These are phyloP conservation scores for Aspergillus ostianus DNA, from an alignment of 495 filamentous ascomycete genomes.

Conservation along the genomic window DNA sequence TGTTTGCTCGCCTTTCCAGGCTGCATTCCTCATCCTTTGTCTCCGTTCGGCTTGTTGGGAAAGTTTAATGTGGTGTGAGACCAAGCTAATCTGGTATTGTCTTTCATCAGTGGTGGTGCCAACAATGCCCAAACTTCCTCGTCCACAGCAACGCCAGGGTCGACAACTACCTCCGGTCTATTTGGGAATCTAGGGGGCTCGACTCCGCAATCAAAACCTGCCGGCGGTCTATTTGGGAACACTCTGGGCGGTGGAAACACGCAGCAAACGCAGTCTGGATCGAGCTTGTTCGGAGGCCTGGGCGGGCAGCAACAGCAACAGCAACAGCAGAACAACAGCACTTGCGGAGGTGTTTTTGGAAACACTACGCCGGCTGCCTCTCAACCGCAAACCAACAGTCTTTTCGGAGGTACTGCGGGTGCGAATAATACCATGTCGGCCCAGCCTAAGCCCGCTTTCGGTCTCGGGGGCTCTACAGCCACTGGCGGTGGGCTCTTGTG, in stretches of 20 bases:
- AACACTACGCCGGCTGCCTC: constrained; percentile 38
- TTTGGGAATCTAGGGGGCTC: constrained; percentile 37
- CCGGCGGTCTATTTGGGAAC: constrained; percentile 50
- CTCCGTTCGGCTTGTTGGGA: not conserved
- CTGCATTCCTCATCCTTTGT: not conserved
- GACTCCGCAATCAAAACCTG: constrained; percentile 35
- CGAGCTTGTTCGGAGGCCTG: constrained; percentile 41
- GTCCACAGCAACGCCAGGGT: constrained; percentile 29
- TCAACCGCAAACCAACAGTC: constrained; percentile 44
- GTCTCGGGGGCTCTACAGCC: constrained; percentile 18
- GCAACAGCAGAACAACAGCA: constrained; percentile 18
- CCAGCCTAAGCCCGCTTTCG: not conserved
- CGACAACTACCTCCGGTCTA: constrained; percentile 31
- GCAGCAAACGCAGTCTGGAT: constrained; percentile 34
- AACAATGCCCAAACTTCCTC: constrained; percentile 26
- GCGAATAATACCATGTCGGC: constrained; percentile 32
- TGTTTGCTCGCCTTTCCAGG: not conserved
- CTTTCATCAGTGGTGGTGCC: constrained; percentile 22
- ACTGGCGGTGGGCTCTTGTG: constrained; percentile 50
- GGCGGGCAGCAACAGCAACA: constrained; percentile 31
- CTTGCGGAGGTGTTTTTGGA: constrained; percentile 52
- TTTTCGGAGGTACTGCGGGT: constrained; percentile 43
- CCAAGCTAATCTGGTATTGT: not conserved
- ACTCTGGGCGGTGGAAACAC: constrained; percentile 24
- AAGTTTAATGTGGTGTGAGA: not conserved